These are phyloP conservation scores for Marasmius tenuissimus DNA, from an alignment of 1,284 basidiomycete genomes.

Conservation along the genomic window DNA sequence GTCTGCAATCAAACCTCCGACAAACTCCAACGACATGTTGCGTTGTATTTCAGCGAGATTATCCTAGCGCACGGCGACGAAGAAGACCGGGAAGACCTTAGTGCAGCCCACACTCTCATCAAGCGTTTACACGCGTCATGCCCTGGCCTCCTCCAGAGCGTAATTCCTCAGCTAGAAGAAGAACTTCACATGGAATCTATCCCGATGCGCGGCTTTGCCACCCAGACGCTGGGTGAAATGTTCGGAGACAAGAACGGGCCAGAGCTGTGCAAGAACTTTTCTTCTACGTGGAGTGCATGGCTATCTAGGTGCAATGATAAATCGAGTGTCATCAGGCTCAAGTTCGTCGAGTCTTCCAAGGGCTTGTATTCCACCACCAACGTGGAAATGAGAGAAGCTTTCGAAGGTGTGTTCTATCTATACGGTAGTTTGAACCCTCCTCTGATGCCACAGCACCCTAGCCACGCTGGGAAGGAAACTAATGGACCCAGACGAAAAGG, in stretches of 20 bases:
- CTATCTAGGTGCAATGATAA: conserved; percentile 81
- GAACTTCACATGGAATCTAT: conserved; percentile 82
- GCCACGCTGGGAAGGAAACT: conserved; percentile 71
- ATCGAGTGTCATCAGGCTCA: conserved; percentile 66
- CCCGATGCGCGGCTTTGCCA: conserved; percentile 75
- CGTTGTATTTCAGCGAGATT: conserved; percentile 88
- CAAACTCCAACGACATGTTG: conserved; percentile 88
- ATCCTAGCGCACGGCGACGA: conserved; percentile 64
- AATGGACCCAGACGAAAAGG: conserved; percentile 88
- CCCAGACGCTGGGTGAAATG: conserved; percentile 87
- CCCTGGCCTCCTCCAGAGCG: conserved; percentile 82
- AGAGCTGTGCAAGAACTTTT: conserved; percentile 81
- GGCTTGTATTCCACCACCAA: conserved; percentile 61
- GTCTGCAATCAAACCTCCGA: conserved; percentile 86
- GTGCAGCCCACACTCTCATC: conserved; percentile 82
- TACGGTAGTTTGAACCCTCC: conserved; percentile 7
- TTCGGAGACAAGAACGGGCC: conserved; percentile 75
- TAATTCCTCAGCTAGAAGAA: conserved; percentile 92
- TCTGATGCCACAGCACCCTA: conserved; percentile 8
- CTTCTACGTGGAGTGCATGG: conserved; percentile 87
- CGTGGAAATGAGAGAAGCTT: conserved; percentile 63
- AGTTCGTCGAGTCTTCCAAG: conserved; percentile 75
- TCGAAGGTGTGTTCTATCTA: conserved; percentile 59
- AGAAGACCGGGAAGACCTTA: conserved; percentile 66
- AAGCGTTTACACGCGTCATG: conserved; percentile 81